Evolutionary conservation across 108 stramenopile genomes (phyloP).

Genomic region (Stephanodiscus triporus): DNA sequence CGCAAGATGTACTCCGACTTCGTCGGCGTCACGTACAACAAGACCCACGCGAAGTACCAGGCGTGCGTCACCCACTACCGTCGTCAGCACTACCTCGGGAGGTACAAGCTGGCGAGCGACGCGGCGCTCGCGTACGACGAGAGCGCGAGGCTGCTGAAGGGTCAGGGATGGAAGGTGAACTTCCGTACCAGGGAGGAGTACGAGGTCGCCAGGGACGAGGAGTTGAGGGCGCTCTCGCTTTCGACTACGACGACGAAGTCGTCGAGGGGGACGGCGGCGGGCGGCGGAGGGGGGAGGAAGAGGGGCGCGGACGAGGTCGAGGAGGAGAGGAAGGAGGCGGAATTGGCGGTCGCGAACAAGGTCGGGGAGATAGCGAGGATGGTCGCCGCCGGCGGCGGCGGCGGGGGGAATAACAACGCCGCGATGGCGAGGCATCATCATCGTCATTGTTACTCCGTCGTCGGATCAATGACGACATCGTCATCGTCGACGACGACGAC

Average conservation of each 20-base stretch:
- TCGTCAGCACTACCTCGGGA: constrained; percentile 54
- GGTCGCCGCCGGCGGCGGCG: constrained; percentile 6
- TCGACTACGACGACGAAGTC: too few relatives aligned
- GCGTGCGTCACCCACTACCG: constrained; percentile 58
- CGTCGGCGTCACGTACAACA: constrained; percentile 61
- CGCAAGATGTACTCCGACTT: constrained; percentile 62
- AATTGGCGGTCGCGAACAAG: constrained; percentile 32
- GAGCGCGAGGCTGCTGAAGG: constrained; percentile 53
- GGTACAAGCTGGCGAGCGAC: constrained; percentile 54
- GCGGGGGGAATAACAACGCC: not conserved
- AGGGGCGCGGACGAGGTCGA: constrained; percentile 1
- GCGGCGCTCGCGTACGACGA: constrained; percentile 58
- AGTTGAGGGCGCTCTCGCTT: constrained; percentile 29
- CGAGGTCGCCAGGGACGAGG: constrained; percentile 36
- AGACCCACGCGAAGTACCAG: constrained; percentile 62
- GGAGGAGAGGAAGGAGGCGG: constrained; percentile 1
- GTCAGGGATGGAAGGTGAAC: too few relatives aligned
- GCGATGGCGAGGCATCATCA: too few relatives aligned
- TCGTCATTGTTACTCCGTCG: too few relatives aligned
- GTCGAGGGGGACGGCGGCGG: constrained; percentile 1
- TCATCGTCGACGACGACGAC: too few relatives aligned
- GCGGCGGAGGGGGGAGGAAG: not conserved
- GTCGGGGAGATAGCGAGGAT: constrained; percentile 38
- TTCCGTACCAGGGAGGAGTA: constrained; percentile 42
- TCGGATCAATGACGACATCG: too few relatives aligned